phyloP scores from a whole-genome alignment of 345 rosid genomes.

The Abelmoschus esculentus region DNA sequence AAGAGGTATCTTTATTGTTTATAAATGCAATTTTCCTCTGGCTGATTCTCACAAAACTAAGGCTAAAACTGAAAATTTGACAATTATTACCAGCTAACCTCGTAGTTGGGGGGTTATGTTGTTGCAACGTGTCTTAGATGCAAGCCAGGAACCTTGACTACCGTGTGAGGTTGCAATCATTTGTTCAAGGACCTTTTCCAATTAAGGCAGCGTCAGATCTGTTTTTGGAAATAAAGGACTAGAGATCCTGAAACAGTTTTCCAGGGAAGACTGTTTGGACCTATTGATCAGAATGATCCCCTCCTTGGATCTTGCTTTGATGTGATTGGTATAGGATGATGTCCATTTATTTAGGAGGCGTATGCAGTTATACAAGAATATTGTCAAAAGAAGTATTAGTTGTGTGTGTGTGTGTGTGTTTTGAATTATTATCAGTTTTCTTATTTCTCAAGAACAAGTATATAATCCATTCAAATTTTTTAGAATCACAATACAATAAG shows the following conservation, averaged over 20 bases:
- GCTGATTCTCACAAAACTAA: background rate
- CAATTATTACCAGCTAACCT: background rate
- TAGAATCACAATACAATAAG: background rate
- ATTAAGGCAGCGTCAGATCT: background rate
- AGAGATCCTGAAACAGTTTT: background rate
- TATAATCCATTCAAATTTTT: background rate
- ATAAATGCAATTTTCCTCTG: background rate
- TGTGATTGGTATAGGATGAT: background rate
- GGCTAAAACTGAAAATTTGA: background rate
- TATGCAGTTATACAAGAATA: background rate
- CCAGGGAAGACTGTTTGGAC: background rate
- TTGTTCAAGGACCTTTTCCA: background rate
- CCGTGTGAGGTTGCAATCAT: background rate
- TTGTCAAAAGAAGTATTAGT: background rate
- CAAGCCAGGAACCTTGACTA: background rate
- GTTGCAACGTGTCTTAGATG: background rate
- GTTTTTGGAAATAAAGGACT: background rate
- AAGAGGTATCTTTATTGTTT: background rate
- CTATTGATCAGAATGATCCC: background rate
- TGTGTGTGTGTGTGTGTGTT: background rate
- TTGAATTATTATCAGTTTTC: background rate
- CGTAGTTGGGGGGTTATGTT: background rate
- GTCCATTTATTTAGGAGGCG: background rate
- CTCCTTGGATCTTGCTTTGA: conserved; percentile 7
- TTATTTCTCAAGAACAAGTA: conserved; percentile 5